A percentile compares a stretch with the other conserved stretches of the same genome.
These are phyloP conservation scores for Medakamo hakoo DNA, from an alignment of 139 green algal genomes.

Conservation along the genomic window DNA sequence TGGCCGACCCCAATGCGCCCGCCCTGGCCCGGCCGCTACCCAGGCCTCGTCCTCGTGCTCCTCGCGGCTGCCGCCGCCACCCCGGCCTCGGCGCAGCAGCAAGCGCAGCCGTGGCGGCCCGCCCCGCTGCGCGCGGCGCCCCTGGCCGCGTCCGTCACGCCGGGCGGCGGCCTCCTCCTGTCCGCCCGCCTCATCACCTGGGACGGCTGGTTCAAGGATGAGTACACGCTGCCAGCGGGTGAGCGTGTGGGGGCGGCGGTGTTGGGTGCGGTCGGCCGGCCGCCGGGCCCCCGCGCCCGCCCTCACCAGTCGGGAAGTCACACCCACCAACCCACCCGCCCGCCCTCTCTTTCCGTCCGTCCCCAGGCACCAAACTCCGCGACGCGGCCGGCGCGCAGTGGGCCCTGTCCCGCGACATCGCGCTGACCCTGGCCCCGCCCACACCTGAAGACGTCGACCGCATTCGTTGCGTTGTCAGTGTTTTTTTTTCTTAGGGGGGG, in stretches of 20 bases:
- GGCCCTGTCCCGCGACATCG: not conserved
- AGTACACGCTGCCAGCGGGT: not conserved
- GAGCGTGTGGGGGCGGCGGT: not conserved
- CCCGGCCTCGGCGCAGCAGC: no score
- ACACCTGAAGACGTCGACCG: no score
- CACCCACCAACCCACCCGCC: not conserved
- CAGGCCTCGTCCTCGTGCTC: no score
- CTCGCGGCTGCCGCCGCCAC: no score
- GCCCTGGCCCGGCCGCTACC: no score
- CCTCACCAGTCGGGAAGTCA: no score
- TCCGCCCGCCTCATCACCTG: not conserved
- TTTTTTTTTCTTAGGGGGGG: no score
- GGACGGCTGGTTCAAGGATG: not conserved
- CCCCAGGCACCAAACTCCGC: not conserved
- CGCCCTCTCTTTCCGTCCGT: no score
- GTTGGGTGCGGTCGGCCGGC: not conserved
- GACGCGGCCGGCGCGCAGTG: not conserved
- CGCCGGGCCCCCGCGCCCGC: no score
- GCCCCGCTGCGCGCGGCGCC: not conserved
- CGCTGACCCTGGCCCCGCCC: not conserved
- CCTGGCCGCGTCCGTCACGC: not conserved
- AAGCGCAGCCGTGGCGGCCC: not conserved
- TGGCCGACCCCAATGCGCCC: no score
- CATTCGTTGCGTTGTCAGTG: no score
- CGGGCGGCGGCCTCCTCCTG: not conserved